Evolutionary conservation across 2,329 filamentous ascomycete species (phyloP).

Genomic region (Talaromyces sp.): DNA sequence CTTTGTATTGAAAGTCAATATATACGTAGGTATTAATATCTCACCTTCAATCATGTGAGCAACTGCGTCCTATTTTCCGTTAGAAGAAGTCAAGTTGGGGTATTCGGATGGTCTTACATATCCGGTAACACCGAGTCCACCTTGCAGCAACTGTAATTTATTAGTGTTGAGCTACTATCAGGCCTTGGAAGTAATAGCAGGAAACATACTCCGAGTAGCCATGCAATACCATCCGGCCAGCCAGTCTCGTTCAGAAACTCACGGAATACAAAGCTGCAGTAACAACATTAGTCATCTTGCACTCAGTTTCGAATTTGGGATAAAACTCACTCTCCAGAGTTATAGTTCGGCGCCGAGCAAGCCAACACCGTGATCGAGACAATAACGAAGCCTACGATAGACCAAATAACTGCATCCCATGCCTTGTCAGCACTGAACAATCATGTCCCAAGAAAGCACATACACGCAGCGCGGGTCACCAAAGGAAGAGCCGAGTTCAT

Average conservation of each 20-base stretch:
- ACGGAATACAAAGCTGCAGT: constrained; percentile 51
- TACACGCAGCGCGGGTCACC: constrained; percentile 63
- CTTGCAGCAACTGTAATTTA: constrained; percentile 41
- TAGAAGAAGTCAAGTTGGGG: constrained; percentile 5
- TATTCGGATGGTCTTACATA: constrained; percentile 39
- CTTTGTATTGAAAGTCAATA: neutral
- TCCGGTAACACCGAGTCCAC: constrained; percentile 53
- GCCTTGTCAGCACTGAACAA: neutral
- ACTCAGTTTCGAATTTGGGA: neutral
- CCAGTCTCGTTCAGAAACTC: constrained; percentile 66
- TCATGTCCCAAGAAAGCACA: constrained; percentile 12
- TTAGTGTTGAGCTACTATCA: constrained; percentile 21
- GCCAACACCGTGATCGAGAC: constrained; percentile 68
- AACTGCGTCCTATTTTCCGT: constrained; percentile 34
- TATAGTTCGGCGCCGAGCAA: constrained; percentile 63
- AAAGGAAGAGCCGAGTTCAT: constrained; percentile 59
- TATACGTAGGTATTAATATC: neutral
- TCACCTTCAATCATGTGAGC: constrained; percentile 53
- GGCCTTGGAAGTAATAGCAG: neutral
- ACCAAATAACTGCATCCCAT: constrained; percentile 58
- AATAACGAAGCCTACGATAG: constrained; percentile 63
- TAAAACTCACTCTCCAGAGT: constrained; percentile 55
- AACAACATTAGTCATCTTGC: neutral
- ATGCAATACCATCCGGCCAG: constrained; percentile 64
- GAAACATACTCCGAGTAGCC: constrained; percentile 41